A percentile compares a stretch with the other conserved stretches of the same genome.
phyloP scores from a whole-genome alignment of 2,329 filamentous ascomycete genomes.

The Monosporascus ibericus region DNA sequence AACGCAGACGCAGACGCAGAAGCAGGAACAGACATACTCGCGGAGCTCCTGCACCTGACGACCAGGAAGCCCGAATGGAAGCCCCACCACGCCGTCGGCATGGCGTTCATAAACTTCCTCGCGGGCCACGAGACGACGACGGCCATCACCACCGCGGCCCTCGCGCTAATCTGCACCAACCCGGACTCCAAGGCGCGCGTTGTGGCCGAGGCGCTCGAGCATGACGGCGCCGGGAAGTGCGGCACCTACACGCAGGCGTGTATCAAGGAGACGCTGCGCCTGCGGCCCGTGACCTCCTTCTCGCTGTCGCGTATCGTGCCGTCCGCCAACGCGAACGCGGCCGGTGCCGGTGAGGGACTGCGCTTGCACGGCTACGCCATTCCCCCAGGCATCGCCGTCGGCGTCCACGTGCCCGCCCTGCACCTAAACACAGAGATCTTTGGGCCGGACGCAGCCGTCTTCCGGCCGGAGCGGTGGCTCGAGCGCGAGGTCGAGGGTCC shows the following conservation, averaged over 20 bases:
- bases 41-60: constrained; percentile 5
- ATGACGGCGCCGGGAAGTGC: constrained; percentile 11
- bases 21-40: constrained; percentile 2
- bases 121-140: constrained; percentile 9
- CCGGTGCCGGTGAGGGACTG: constrained; percentile 19
- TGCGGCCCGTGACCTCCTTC: constrained; percentile 47
- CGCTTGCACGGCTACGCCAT: constrained; percentile 33
- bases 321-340: not conserved
- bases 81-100: constrained; percentile 2
- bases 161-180: constrained; percentile 41
- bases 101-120: constrained; percentile 7
- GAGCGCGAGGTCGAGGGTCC: constrained; percentile 18
- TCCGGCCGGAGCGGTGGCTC: constrained; percentile 44
- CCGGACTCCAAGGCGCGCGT: constrained; percentile 26
- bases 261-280: constrained; percentile 44
- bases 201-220: constrained; percentile 19
- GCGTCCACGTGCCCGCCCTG: constrained; percentile 43
- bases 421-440: constrained; percentile 46
- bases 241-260: constrained; percentile 34
- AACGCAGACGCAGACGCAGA: not conserved
- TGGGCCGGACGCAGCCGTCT: constrained; percentile 37
- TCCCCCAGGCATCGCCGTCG: constrained; percentile 41
- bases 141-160: constrained; percentile 27
- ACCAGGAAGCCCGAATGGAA: constrained; percentile 6
- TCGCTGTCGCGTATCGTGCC: constrained; percentile 42